Evolutionary conservation across 2,329 filamentous ascomycete genomes (phyloP), one percentile per base, ranked within the genome.

Genomic region (Ascochyta pisi): DNA sequence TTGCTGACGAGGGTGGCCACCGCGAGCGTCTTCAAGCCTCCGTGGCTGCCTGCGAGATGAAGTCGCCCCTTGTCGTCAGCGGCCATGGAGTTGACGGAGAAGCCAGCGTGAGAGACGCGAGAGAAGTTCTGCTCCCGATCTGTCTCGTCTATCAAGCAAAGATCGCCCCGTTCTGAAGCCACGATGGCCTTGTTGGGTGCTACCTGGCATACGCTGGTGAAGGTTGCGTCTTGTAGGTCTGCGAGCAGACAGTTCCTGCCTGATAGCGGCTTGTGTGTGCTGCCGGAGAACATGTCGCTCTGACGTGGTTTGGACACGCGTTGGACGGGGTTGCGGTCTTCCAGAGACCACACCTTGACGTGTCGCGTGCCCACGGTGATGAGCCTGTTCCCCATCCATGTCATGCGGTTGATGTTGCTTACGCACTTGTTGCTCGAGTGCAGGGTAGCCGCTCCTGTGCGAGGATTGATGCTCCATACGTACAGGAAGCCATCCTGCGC

Each of bases 401-500:
- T 84, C 86, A 99, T 96, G 49, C 89, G 88, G 61, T 88, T 89
- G 66, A 98, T 85, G 59, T 87, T 87, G 16, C 91, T 92, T 6
- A 93, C 98, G 77, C 95, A 98, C 73, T 95, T 91, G 76, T 98
- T 98, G 82, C 84, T 96, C 73, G 83, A 94, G 84, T 88, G 83
- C 31, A 98, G 80, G 65, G 83, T 92, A 2, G 92, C 89, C 19
- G 89, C 84, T 16, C 93, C 94, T 9, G 86, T 95, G 44, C 87
- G 89, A n/a, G 89, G 79, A 68, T 96, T 92, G 63, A 97, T 85
- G 64, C 83, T 86, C 93, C 94, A 98, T 26, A 98, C 83, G 73
- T 94, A 96, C 19, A 99, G 82, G 71, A 96, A 98, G 1, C 94
- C 94, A 76, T 99, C 95, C 72, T 97, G 97, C 51, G 90, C 85